Base-by-base conservation (phyloP, 2,329 filamentous ascomycete species). In the Sporothrix luriei region DNA sequence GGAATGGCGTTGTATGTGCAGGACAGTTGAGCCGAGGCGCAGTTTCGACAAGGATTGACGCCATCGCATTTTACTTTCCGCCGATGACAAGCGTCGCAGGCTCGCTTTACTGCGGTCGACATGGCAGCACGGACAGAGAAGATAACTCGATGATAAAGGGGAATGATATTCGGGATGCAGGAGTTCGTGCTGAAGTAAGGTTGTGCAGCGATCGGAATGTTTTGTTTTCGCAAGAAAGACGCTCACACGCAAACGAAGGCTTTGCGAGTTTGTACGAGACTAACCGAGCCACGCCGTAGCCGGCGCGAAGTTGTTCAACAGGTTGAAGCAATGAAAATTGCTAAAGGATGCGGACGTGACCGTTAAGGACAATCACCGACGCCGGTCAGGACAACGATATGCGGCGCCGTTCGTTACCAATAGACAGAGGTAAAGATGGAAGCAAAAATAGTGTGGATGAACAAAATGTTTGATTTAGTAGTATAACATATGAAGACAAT, bases 1-100 rank as follows among this genome's bases (percentile, higher is more conserved):
- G 89, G 89, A 48, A 91, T 87, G 46, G 89, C 88, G 80, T 91
- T 89, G 83, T 91, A 92, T 40, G 89, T 91, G 82, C 90, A 92
- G 14, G 84, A 82, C 21, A 92, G 82, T 75, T 88, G 84, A 7
- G 90, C 88, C 9, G 88, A 86, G 14, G 84, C 83, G 79, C 90
- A 92, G 79, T 91, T 91, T 71, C 87, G 85, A 78, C 90, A 93
- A 24, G 90, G 89, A 75, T 88, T 88, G 76, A 87, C 82, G 70
- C 89, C 88, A 76, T 91, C 88, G 77, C 90, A 91, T 78, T 90
- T 91, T 77, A 91, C 89, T 79, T 91, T 91, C 78, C 89, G 87
- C 73, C 88, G 87, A 82, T 91, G 89, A 77, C 89, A 91, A 75
- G 88, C 89, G 78, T 91, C 89, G 80, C 89, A 91, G 71, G 89